A percentile compares a stretch with the other conserved stretches of the same genome.
Evolutionary conservation across 2,329 filamentous ascomycete species (phyloP).

Genomic region (Podosphaera fusca): DNA sequence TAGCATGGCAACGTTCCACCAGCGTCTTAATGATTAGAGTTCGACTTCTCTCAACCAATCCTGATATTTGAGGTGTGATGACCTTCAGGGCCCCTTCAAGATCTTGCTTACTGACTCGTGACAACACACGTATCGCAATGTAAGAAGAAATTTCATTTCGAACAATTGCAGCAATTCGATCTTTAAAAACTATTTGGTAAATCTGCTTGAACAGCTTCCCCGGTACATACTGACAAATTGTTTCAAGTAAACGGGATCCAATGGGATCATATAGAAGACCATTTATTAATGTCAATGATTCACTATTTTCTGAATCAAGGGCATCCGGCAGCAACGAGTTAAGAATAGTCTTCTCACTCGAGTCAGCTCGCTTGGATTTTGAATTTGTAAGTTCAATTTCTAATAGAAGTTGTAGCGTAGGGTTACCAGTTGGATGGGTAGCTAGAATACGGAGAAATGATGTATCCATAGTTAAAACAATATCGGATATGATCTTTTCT

Average conservation of each 20-base stretch:
- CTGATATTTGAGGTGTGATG: slow-evolving; percentile 49
- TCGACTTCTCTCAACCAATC: slow-evolving; percentile 50
- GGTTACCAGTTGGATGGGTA: slow-evolving; percentile 76
- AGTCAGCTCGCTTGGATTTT: slow-evolving; percentile 38
- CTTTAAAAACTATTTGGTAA: slow-evolving; percentile 57
- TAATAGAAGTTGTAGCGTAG: slow-evolving; percentile 72
- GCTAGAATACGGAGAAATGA: slow-evolving; percentile 65
- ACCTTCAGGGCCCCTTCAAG: slow-evolving; percentile 47
- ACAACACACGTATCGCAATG: slow-evolving; percentile 60
- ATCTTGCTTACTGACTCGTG: slow-evolving; percentile 70
- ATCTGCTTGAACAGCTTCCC: slow-evolving; percentile 81
- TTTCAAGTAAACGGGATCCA: slow-evolving; percentile 75
- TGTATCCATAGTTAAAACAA: slow-evolving; percentile 50
- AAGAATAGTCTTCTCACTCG: slow-evolving; percentile 32
- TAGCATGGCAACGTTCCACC: slow-evolving; percentile 58
- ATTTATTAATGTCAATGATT: slow-evolving; percentile 61
- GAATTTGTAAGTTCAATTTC: slow-evolving; percentile 64
- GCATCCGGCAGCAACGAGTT: slow-evolving; percentile 60
- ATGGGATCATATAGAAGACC: slow-evolving; percentile 75
- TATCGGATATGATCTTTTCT: slow-evolving; percentile 61
- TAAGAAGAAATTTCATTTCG: slow-evolving; percentile 83
- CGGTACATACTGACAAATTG: slow-evolving; percentile 55
- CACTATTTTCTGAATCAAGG: slow-evolving; percentile 46
- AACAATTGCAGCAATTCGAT: slow-evolving; percentile 55
- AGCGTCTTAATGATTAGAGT: slow-evolving; percentile 61